Conservation (phyloP, 257 asterid species). For the Solanum chaucha region DNA sequence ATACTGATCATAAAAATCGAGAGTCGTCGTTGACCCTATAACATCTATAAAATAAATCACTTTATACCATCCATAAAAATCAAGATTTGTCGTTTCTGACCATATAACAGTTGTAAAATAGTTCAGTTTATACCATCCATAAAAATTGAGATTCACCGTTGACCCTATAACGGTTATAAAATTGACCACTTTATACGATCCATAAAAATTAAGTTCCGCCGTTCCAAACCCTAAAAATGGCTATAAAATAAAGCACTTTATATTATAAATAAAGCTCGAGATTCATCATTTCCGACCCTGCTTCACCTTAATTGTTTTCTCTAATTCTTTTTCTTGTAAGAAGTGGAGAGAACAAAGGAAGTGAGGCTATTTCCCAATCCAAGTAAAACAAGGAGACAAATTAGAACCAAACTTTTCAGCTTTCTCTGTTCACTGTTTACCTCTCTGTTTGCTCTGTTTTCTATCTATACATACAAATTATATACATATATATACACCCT, state of each 20-base stretch:
- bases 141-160: background rate
- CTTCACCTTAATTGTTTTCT: background rate
- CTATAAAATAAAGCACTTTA: background rate
- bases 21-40: background rate
- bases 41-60: background rate
- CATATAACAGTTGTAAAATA: background rate
- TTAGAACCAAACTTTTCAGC: no score
- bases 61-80: background rate
- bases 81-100: background rate
- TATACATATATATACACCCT: background rate
- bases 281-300: background rate
- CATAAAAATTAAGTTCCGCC: background rate
- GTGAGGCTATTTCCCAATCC: background rate
- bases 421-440: background rate
- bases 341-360: background rate
- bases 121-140: background rate
- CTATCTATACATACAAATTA: background rate
- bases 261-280: background rate
- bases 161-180: background rate
- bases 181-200: background rate
- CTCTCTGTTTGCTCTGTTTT: background rate
- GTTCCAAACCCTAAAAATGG: background rate
- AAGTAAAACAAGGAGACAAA: background rate
- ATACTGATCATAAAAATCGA: background rate
- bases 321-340: background rate